A percentile compares a stretch with the other conserved stretches of the same genome.
These are phyloP conservation scores for Psilocybe azurescens DNA, from an alignment of 768 basidiomycete species.

Conservation along the genomic window DNA sequence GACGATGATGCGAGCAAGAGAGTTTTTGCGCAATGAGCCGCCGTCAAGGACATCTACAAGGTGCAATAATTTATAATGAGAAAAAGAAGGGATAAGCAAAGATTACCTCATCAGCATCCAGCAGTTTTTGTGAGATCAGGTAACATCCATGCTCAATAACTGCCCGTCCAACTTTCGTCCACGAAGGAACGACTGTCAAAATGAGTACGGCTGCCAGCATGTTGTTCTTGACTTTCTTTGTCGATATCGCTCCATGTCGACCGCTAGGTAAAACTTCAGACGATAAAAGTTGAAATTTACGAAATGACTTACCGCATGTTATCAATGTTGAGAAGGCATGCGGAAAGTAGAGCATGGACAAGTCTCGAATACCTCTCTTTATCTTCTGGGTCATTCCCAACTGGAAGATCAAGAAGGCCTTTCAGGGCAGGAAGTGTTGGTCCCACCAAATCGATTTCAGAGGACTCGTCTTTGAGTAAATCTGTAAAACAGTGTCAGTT, in stretches of 20 bases:
- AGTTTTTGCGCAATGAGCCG: constrained; percentile 90
- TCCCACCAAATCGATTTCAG: constrained; percentile 78
- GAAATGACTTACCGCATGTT: constrained; percentile 78
- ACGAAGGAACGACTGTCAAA: constrained; percentile 76
- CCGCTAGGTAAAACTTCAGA: constrained; percentile 53
- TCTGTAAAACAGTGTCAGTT: constrained; percentile 44
- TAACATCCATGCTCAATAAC: constrained; percentile 87
- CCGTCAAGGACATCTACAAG: constrained; percentile 76
- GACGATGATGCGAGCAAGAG: constrained; percentile 73
- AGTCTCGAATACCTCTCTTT: constrained; percentile 61
- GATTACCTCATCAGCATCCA: constrained; percentile 70
- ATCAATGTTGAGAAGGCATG: constrained; percentile 86
- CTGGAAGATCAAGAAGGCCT: constrained; percentile 63
- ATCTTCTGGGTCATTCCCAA: constrained; percentile 42
- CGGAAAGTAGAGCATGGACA: constrained; percentile 83
- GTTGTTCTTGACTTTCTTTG: constrained; percentile 90
- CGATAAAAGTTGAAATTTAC: background rate
- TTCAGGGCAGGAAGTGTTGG: constrained; percentile 85
- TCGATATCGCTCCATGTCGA: constrained; percentile 75
- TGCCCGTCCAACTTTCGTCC: constrained; percentile 69
- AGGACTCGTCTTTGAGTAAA: constrained; percentile 84
- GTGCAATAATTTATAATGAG: background rate
- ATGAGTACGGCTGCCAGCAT: constrained; percentile 85
- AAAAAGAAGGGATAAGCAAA: background rate
- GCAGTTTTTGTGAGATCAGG: constrained; percentile 80